Base-by-base conservation (phyloP, 148 eudicot species). In the Rheum nobile region DNA sequence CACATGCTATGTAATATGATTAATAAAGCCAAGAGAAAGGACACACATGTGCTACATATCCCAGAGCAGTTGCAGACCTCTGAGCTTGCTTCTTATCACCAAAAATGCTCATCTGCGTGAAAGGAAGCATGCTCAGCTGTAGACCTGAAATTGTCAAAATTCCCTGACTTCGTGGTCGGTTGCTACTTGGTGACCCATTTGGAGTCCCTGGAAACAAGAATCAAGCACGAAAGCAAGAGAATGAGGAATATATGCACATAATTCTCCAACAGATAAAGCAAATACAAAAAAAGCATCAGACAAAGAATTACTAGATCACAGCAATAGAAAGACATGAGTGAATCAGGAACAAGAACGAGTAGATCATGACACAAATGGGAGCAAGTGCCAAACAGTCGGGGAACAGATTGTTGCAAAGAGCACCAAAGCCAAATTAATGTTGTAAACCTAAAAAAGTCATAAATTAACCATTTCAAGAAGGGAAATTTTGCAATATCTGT, bases 81-180 rank as follows among this genome's bases (percentile, higher is more conserved):
- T 95, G 97, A 78, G 87, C 82, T 80, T 87, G 97, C 87, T 95
- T 95, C 88, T 95, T 95, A 85, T 95, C 96, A 74, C 93, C 81
- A 86, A 95, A 95, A 78, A 95, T 88, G 75, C 91, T 90, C 86
- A 86, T 87, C 88, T 90, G 89, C 22, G 89, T 84, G 79, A 91
- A 91, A 73, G 96, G 91, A 77, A 86, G 85, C 88, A 90, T 83
- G 71, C 86, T 89, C 77, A 95, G 83, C 82, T 90, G 89, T 72
- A 87, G 86, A 47, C 97, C 97, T 16, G 88, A 84, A 79, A 95
- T 95, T 67, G 88, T 87, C 84, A 95, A 78, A 37, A 85, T 82
- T 52, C 92, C 92, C 70, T 81, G 89, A 68, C 80, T 90, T 17
- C 80, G 76, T 74, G 84, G 87, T 79, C 84, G 86, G 65, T 80